These are phyloP conservation scores for Austroboletus niveus DNA, from an alignment of 1,284 basidiomycete species.

Conservation along the genomic window DNA sequence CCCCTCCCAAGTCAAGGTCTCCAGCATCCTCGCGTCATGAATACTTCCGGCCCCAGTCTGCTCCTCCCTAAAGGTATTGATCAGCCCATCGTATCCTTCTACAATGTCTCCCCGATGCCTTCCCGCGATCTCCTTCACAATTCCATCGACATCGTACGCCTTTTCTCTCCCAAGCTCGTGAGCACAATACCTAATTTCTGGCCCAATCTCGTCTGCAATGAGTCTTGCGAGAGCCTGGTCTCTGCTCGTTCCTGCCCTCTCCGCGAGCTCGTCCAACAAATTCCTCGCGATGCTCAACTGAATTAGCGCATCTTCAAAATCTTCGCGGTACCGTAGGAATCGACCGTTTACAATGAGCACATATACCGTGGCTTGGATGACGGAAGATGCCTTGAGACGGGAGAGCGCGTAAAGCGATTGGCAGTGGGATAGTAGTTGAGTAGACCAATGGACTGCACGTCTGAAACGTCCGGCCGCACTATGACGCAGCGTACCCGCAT, in stretches of 20 bases:
- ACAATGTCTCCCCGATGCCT: conserved; percentile 61
- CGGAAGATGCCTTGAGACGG: conserved; percentile 53
- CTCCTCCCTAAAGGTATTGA: conserved; percentile 52
- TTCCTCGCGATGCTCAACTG: conserved; percentile 78
- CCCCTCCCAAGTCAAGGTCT: conserved; percentile 77
- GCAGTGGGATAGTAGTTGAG: conserved; percentile 73
- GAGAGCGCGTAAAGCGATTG: conserved; percentile 56
- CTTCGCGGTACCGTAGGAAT: conserved; percentile 71
- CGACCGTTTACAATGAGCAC: conserved; percentile 70
- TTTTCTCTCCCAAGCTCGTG: conserved; percentile 78
- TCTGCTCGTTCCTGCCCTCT: conserved; percentile 71
- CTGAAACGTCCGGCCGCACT: conserved; percentile 81
- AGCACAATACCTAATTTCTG: conserved; percentile 90
- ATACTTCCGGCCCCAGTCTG: conserved; percentile 38
- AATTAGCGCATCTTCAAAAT: conserved; percentile 78
- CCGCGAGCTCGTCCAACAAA: conserved; percentile 73
- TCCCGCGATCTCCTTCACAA: conserved; percentile 72
- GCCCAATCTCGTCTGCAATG: conserved; percentile 85
- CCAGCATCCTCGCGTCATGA: conserved; percentile 52
- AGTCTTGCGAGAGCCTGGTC: conserved; percentile 88
- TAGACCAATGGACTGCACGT: conserved; percentile 82
- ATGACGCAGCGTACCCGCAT: conserved; percentile 60
- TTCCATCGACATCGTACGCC: conserved; percentile 81
- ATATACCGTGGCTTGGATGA: conserved; percentile 67
- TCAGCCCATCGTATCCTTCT: conserved; percentile 60